Base-by-base conservation (phyloP, 371 early-diverging fungal species). In the Mucor lusitanicus region DNA sequence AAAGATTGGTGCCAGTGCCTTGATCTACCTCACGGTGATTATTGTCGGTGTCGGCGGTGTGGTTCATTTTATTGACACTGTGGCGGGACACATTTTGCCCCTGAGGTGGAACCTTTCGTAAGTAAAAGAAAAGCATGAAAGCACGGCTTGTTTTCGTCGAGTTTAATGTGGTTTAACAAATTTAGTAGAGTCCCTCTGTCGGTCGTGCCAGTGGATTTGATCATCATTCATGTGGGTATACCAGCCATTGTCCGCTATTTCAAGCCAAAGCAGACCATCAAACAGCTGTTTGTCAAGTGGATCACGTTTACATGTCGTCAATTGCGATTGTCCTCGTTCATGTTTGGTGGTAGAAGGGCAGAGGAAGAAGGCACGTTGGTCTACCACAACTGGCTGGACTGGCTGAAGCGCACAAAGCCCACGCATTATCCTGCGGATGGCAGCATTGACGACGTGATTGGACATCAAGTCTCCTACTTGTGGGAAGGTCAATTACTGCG, bases 1-100 rank as follows among this genome's bases (percentile, higher is more conserved):
- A 71, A 96, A 94, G 75, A 85, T 98, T 35, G 87, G 85, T 3
- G 81, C 88, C 2, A 93, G 95, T 61, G 86, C 88, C 3, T 44
- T 91, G 35, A 90, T 95, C 84, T 97, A 96, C 76, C 77, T 88
- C 3, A 77, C 79, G 6, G 77, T 95, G 30, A 90, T 96, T 39
- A 39, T 91, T 3, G 72, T 84, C 27, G 87, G 90, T 19, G 78
- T 92, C 23, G 94, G 92, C 27, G 84, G 89, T 15, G 79, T 81
- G 7, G 72, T 83, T 3, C 78, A 80, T 50, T 67, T 65, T 4
- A 63, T 88, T n/a, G 12, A 63, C 23, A 17, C 27, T 8, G 39
- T 72, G 12, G 11, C 28, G 2, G 61, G 65, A 33, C 13, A 68
- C 44, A 74, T 88, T 0, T 68, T 86, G 25, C 88, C 88, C 0